Base-by-base conservation (phyloP, 163 green algal species). In the Scenedesmus sp. region DNA sequence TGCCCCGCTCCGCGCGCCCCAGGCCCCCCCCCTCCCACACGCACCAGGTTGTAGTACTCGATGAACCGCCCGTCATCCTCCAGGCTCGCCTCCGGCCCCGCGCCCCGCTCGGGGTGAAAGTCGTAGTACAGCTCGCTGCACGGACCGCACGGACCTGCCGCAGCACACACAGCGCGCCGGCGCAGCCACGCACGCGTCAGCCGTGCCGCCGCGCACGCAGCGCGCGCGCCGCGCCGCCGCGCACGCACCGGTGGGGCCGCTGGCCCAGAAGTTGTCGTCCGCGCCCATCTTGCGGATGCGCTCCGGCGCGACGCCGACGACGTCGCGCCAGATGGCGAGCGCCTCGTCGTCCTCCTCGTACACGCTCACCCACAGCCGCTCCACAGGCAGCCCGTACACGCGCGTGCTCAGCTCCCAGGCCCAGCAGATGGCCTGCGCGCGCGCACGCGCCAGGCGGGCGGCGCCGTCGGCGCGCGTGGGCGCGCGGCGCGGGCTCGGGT, bases 121-220 rank as follows among this genome's bases (percentile, higher is more conserved):
- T 98, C 94, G 71, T 95, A 98, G 87, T 98, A 98, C 11, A 98
- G 86, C 89, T 98, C 95, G 26, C 89, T 95, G 89, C 95, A 99
- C 29, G 94, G 94, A 11, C 95, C 95, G 83, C 95, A 98, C 2
- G 95, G 95, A 22, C 94, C 94, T 90, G 84, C 14, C 63, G n/a
- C 1, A 14, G 15, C 18, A 57, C 48, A 57, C 15, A 57, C 48
- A 57, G 18, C n/a, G n/a, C n/a, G n/a, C n/a, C n/a, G n/a, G n/a
- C n/a, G n/a, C n/a, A n/a, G n/a, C n/a, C n/a, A n/a, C n/a, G n/a
- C n/a, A n/a, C n/a, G n/a, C n/a, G n/a, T n/a, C n/a, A n/a, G n/a
- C n/a, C n/a, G n/a, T n/a, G n/a, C n/a, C n/a, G n/a, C n/a, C n/a
- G n/a, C n/a, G n/a, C n/a, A n/a, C n/a, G n/a, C n/a, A n/a, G n/a